Base-by-base conservation (phyloP, 805 yeast species). In the Candida morakotiae region DNA sequence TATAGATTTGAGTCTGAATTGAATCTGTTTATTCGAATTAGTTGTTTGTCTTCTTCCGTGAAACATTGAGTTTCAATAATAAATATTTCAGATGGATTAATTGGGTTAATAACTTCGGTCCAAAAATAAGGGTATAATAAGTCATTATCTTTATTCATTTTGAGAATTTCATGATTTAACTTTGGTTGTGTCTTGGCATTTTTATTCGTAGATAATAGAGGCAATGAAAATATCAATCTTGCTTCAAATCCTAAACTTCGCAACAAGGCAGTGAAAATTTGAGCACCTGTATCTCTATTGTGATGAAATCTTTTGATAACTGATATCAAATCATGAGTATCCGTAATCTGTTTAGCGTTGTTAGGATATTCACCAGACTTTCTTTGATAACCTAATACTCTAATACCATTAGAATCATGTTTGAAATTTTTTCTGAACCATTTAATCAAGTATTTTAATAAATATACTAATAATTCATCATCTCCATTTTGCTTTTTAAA, bases 91-190 rank as follows among this genome's bases (percentile, higher is more conserved):
- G 39, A 22, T 1, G 42, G 37, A 34, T 61, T 40, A 9, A 53
- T 25, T 1, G 67, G 67, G 40, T 61, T 60, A 11, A 62, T 42
- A 3, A 61, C 38, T 38, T 62, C 67, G 6, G 64, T 59, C 67
- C 67, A 62, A 37, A 43, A 62, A 40, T 62, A 62, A 1, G 67
- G 67, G 36, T 56, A 61, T 6, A 62, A 39, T 9, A 62, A 42
- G 40, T 62, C 67, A 38, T 48, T 46, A 31, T 62, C 67, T 31
- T 52, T 54, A 28, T 55, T 60, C 5, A 42, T 29, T 9, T 37
- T 30, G 1, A 57, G 38, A 17, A 47, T 51, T 2, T 39, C 37
- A n/a, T 26, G 30, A 30, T 58, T 55, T 6, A 50, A 28, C 22
- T 46, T 45, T 2, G 66, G 66, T 37, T 58, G 65, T 3, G 22